Evolutionary conservation across 2,329 filamentous ascomycete genomes (phyloP).

Genomic region (Alternaria solani): DNA sequence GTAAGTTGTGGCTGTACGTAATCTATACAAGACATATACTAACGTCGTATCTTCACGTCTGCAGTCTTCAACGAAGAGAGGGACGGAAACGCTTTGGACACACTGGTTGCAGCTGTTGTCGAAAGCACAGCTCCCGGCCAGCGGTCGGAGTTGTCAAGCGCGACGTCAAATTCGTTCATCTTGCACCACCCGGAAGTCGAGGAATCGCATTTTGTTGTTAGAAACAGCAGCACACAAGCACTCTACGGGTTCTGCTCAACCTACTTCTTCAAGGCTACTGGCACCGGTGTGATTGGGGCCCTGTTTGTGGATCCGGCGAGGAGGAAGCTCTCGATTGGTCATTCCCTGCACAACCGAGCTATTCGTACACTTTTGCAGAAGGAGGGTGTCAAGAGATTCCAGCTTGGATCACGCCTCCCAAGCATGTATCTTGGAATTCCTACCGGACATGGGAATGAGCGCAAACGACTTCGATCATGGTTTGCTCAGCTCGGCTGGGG

Average conservation of each 20-base stretch:
- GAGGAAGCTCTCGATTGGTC: slow-evolving; percentile 87
- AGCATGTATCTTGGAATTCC: slow-evolving; percentile 89
- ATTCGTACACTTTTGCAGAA: slow-evolving; percentile 77
- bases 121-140: slow-evolving; percentile 71
- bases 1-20: slow-evolving; percentile 41
- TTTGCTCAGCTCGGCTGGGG: slow-evolving; percentile 94
- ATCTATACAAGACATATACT: background rate
- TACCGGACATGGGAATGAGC: slow-evolving; percentile 66
- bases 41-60: background rate
- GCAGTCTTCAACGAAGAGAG: slow-evolving; percentile 84
- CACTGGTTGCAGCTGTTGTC: slow-evolving; percentile 74
- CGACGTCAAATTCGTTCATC: slow-evolving; percentile 78
- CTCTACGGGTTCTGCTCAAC: slow-evolving; percentile 93
- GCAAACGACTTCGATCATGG: slow-evolving; percentile 74
- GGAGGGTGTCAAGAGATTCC: slow-evolving; percentile 77
- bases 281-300: slow-evolving; percentile 79
- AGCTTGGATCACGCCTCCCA: slow-evolving; percentile 81
- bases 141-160: slow-evolving; percentile 72
- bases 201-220: slow-evolving; percentile 88
- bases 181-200: slow-evolving; percentile 74
- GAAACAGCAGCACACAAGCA: slow-evolving; percentile 90
- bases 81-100: slow-evolving; percentile 76
- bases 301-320: slow-evolving; percentile 90
- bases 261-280: slow-evolving; percentile 76
- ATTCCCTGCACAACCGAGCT: slow-evolving; percentile 86